Percentiles rank a stretch among this genome's conserved stretches.
Evolutionary conservation across 1,139 yeast species (phyloP).

Genomic region (Hyphopichia pseudoburtonii): DNA sequence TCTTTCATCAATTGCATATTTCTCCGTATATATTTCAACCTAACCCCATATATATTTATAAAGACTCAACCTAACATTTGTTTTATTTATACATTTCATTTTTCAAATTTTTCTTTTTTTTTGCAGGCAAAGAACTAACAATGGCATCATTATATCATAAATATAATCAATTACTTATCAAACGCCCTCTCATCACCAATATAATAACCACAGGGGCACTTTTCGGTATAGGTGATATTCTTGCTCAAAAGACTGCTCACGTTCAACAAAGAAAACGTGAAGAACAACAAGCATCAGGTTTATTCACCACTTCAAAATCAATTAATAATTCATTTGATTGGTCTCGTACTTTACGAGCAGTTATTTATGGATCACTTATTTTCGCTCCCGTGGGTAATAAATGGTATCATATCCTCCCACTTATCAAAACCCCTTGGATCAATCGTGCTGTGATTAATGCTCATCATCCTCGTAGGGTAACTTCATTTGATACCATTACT

Average conservation of each 20-base stretch:
- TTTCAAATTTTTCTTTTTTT: background rate
- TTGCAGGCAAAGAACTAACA: background rate
- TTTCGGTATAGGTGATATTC: slow-evolving; percentile 42
- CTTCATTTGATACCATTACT: slow-evolving; percentile 28
- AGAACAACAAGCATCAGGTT: too few species aligned
- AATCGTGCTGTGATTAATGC: background rate
- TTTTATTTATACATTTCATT: background rate
- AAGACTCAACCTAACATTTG: too few species aligned
- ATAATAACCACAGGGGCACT: slow-evolving; percentile 40
- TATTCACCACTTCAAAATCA: slow-evolving; percentile 2
- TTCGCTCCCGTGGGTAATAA: slow-evolving; percentile 45
- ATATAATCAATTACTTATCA: slow-evolving; percentile 30
- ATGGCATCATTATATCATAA: slow-evolving; percentile 7
- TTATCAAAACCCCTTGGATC: slow-evolving; percentile 15
- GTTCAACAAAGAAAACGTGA: too few species aligned
- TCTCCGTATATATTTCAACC: too few species aligned
- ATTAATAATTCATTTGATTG: slow-evolving; percentile 24
- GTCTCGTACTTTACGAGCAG: slow-evolving; percentile 33
- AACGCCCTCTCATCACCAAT: slow-evolving; percentile 37
- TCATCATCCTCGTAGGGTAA: background rate
- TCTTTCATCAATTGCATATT: too few species aligned
- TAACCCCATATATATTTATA: too few species aligned
- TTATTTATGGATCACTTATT: slow-evolving; percentile 34
- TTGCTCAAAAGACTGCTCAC: slow-evolving; percentile 34
- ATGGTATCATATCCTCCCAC: slow-evolving; percentile 38